Base-by-base conservation (phyloP, 2,329 filamentous ascomycete species). In the Xylaria sp. region DNA sequence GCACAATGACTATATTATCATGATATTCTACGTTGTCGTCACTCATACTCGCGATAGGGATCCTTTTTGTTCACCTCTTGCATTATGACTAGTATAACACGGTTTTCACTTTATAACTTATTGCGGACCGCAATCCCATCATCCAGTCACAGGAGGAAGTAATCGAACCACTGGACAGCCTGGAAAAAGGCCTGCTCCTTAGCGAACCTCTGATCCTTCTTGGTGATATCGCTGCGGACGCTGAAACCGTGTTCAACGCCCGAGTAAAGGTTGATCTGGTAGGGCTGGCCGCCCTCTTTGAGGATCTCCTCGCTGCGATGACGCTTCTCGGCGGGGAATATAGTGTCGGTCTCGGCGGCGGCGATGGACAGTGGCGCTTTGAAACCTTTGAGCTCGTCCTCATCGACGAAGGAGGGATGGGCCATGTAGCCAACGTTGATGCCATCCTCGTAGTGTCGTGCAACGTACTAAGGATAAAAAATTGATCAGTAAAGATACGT, bases 151-250 rank as follows among this genome's bases (percentile, higher is more conserved):
- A 76, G 37, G 41, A 79, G 72, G 72, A 73, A 78, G 62, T 69
- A 72, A 73, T 92, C 86, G 74, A 97, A 94, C 93, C 93, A 97
- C 62, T 84, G 79, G 61, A 94, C 84, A 44, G 92, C 92, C 84
- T 96, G 93, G 72, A 85, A 76, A 78, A 96, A 96, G 5, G 93
- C 93, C 81, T 91, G 89, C 82, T 97, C 92, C 86, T 93, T 94
- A 46, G 92, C 90, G 75, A 87, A 95, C 79, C 87, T 89, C 76
- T 87, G 80, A 55, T 83, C 72, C 78, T 85, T 86, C 71, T 89
- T 85, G 70, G 76, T 85, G 39, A 86, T 68, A 77, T 96, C 91
- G 34, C 84, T 85, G 65, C 92, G 88, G 1, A 94, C 90, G 9
- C 90, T 85, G 76, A 96, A 97, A 0, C 93, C 93, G 79, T 97